A percentile compares a stretch with the other conserved stretches of the same genome.
These are phyloP conservation scores for Wickerhamiella bombiphila DNA, from an alignment of 805 yeast genomes.

Conservation along the genomic window DNA sequence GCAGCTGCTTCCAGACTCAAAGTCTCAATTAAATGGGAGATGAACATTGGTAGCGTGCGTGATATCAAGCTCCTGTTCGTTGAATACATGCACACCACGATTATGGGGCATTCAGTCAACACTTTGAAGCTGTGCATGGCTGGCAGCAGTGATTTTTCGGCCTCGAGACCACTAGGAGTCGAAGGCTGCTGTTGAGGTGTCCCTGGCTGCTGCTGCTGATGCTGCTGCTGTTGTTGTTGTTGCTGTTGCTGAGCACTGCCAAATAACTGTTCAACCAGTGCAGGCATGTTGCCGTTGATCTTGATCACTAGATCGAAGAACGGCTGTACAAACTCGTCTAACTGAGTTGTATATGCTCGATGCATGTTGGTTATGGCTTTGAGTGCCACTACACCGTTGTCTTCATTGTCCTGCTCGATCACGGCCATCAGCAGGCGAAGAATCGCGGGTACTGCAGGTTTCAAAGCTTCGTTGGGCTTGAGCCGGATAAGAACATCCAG, in stretches of 20 bases:
- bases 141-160: conserved; percentile 28
- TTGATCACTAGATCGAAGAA: conserved; percentile 63
- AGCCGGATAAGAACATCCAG: conserved; percentile 70
- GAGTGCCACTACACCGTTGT: conserved; percentile 84
- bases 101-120: conserved; percentile 90
- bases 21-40: conserved; percentile 68
- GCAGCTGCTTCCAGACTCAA: conserved; percentile 67
- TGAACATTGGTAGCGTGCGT: conserved; percentile 55
- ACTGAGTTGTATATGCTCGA: conserved; percentile 58
- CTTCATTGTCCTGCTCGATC: conserved; percentile 75
- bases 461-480: conserved; percentile 68
- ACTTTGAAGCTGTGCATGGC: conserved; percentile 80
- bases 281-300: conserved; percentile 67
- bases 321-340: conserved; percentile 58
- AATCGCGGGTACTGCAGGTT: conserved; percentile 49
- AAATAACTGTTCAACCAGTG: conserved; percentile 58
- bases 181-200: not conserved
- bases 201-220: no score
- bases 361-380: conserved; percentile 74
- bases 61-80: conserved; percentile 66
- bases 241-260: conserved; percentile 17
- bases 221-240: not conserved
- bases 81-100: conserved; percentile 83
- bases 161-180: not conserved
- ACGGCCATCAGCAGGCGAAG: conserved; percentile 44